Evolutionary conservation across 1,284 basidiomycete species (phyloP).

Genomic region (Puccinia novopanici): DNA sequence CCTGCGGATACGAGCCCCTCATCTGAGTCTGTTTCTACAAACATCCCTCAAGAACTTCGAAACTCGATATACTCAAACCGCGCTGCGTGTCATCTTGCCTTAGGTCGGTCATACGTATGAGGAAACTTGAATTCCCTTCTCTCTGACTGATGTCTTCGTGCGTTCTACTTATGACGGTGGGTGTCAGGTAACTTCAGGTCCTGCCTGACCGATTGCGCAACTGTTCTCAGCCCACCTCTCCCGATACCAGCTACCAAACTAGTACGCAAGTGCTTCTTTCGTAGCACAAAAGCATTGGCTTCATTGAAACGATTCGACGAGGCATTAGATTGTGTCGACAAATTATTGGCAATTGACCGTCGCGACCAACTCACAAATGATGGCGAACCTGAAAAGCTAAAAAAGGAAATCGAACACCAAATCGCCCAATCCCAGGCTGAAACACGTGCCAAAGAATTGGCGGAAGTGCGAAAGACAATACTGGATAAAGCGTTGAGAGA

Average conservation of each 20-base stretch:
- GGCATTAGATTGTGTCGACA: conserved; percentile 29
- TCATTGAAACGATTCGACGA: conserved; percentile 19
- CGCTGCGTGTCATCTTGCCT: conserved; percentile 49
- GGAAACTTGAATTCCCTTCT: not conserved
- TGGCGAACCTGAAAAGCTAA: conserved; percentile 23
- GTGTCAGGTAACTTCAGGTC: conserved; percentile 33
- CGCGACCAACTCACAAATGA: conserved; percentile 11
- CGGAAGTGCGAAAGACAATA: not conserved
- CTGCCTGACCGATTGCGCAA: conserved; percentile 38
- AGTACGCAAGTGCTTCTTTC: conserved; percentile 41
- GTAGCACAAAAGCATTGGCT: conserved; percentile 22
- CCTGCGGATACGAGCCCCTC: conserved; percentile 9
- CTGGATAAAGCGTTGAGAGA: conserved; percentile 9
- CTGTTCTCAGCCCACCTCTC: conserved; percentile 17
- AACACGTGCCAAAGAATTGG: not conserved
- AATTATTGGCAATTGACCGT: conserved; percentile 21
- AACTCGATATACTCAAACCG: conserved; percentile 34
- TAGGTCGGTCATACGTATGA: conserved; percentile 17
- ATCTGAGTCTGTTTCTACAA: not conserved
- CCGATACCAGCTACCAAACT: conserved; percentile 10
- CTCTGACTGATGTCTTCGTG: not conserved
- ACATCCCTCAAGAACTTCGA: not conserved
- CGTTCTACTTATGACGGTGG: not conserved
- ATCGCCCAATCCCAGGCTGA: conserved; percentile 10
- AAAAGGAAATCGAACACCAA: conserved; percentile 18